phyloP scores from a whole-genome alignment of 2,329 filamentous ascomycete species.

The Apiospora malaysiana region DNA sequence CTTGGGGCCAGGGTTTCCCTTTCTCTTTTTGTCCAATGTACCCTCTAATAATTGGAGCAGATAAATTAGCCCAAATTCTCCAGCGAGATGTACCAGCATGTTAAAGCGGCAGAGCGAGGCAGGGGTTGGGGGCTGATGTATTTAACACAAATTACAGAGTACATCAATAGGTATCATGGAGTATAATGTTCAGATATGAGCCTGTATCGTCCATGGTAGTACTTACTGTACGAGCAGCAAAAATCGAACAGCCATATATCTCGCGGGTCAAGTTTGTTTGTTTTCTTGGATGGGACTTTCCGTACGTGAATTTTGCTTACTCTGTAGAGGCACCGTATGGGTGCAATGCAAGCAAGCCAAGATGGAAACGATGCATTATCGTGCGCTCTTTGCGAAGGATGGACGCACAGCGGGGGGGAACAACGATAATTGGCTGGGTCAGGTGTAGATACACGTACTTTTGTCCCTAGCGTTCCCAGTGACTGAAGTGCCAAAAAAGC shows the following conservation, averaged over 20 bases:
- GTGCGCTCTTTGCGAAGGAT: background rate
- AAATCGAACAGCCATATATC: background rate
- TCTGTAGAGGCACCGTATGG: background rate
- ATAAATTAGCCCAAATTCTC: constrained; percentile 11
- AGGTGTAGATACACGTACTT: background rate
- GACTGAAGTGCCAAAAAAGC: background rate
- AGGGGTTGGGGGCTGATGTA: background rate
- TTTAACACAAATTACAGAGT: background rate
- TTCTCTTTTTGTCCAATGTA: constrained; percentile 1
- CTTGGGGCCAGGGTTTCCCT: background rate
- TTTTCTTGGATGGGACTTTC: background rate
- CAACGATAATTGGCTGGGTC: background rate
- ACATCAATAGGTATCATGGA: too few relatives aligned
- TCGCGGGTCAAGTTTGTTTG: background rate
- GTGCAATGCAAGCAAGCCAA: background rate
- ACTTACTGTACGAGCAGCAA: background rate
- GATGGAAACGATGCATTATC: background rate
- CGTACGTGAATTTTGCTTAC: background rate
- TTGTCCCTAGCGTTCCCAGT: background rate
- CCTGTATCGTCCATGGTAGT: too few relatives aligned
- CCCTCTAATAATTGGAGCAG: background rate
- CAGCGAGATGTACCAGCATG: background rate
- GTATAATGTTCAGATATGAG: too few relatives aligned
- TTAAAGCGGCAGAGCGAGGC: constrained; percentile 8
- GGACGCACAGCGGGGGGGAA: background rate